A percentile compares a stretch with the other conserved stretches of the same genome.
Conservation (phyloP, 345 rosid genomes). For the Rhodamnia rubescens region DNA sequence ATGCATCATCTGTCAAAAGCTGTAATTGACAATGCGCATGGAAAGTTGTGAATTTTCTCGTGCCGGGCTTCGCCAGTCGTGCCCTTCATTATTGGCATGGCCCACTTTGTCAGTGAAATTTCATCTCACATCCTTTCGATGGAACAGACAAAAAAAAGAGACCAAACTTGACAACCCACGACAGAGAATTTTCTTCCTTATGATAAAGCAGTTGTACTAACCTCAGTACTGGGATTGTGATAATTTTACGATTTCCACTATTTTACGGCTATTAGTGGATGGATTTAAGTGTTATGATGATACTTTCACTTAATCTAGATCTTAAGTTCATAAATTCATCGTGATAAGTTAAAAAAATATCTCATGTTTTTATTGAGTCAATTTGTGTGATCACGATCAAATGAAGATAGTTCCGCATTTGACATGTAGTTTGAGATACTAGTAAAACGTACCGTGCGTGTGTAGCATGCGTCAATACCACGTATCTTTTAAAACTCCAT, state of each 20-base stretch:
- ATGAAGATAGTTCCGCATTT: neutral
- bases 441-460: neutral
- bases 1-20: neutral
- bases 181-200: neutral
- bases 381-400: neutral
- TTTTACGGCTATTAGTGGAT: neutral
- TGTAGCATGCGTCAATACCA: neutral
- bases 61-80: neutral
- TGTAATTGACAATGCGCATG: neutral
- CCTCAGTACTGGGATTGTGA: too few species aligned
- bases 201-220: neutral
- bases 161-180: neutral
- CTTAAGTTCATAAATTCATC: neutral
- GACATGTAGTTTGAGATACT: neutral
- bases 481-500: neutral
- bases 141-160: neutral
- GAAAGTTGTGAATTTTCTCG: neutral
- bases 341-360: neutral
- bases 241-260: too few species aligned
- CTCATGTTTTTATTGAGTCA: neutral
- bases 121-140: neutral
- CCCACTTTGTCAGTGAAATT: neutral
- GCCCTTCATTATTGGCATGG: neutral
- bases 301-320: neutral
- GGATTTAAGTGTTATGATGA: neutral